phyloP scores from a whole-genome alignment of 768 basidiomycete species.

The Tremella mesenterica region DNA sequence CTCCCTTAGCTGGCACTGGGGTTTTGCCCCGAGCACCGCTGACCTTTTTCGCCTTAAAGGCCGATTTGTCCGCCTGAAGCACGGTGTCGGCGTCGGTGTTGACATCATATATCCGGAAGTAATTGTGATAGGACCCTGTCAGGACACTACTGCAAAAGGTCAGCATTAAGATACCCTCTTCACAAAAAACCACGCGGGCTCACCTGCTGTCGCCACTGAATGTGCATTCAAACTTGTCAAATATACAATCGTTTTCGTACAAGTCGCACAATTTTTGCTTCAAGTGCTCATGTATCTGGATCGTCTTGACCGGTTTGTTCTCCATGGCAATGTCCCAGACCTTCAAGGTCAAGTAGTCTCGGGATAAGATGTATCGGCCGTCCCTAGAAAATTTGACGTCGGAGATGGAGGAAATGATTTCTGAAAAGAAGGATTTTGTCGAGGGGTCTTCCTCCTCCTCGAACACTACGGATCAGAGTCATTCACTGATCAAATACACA shows the following conservation, averaged over 20 bases:
- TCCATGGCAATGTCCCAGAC: slow-evolving; percentile 99
- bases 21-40: slow-evolving; percentile 62
- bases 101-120: slow-evolving; percentile 98
- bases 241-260: slow-evolving; percentile 99
- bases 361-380: slow-evolving; percentile 89
- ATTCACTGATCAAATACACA: neutral
- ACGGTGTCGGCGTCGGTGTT: slow-evolving; percentile 75
- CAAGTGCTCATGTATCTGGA: slow-evolving; percentile 96
- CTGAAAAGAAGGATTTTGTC: slow-evolving; percentile 96
- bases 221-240: slow-evolving; percentile 98
- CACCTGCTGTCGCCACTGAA: slow-evolving; percentile 93
- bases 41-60: slow-evolving; percentile 99
- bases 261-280: slow-evolving; percentile 95
- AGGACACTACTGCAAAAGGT: slow-evolving; percentile 65
- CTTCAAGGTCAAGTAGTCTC: slow-evolving; percentile 95
- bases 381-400: slow-evolving; percentile 99
- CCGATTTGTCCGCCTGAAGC: slow-evolving; percentile 95
- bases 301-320: slow-evolving; percentile 87
- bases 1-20: slow-evolving; percentile 59
- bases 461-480: slow-evolving; percentile 57
- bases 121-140: slow-evolving; percentile 99
- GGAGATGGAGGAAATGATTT: slow-evolving; percentile 98
- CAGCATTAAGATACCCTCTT: neutral
- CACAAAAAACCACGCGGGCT: neutral
- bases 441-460: slow-evolving; percentile 98